A percentile compares a stretch with the other conserved stretches of the same genome.
Evolutionary conservation across 1,139 yeast species (phyloP).

Genomic region (Debaryomyces sp.): DNA sequence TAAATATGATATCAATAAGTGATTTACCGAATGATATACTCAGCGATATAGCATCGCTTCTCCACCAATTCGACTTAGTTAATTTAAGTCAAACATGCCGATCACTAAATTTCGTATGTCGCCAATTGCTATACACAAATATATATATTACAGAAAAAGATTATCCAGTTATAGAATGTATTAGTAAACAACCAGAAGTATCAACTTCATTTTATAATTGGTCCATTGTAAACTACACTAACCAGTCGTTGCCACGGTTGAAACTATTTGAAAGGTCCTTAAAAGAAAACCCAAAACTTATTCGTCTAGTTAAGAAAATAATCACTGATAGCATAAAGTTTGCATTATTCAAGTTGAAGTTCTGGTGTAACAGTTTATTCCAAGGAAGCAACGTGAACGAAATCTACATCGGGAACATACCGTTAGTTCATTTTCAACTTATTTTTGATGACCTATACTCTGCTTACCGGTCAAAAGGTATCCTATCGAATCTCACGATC

Average conservation of each 20-base stretch:
- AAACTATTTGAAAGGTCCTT: constrained; percentile 13
- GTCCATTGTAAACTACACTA: constrained; percentile 11
- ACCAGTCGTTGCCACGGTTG: constrained; percentile 3
- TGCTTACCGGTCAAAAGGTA: constrained; percentile 10
- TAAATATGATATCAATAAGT: neutral
- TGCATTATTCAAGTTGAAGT: constrained; percentile 15
- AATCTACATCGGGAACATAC: constrained; percentile 21
- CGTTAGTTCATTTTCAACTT: constrained; percentile 14
- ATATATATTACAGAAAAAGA: constrained; percentile 13
- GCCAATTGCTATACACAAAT: constrained; percentile 9
- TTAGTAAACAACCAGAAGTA: neutral
- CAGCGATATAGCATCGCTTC: constrained; percentile 2
- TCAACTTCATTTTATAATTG: constrained; percentile 7
- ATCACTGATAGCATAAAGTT: constrained; percentile 16
- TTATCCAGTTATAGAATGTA: neutral
- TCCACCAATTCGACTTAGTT: constrained; percentile 10
- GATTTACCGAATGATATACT: constrained; percentile 10
- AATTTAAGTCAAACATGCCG: constrained; percentile 9
- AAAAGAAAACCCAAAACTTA: constrained; percentile 3
- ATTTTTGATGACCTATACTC: constrained; percentile 15
- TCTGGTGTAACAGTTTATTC: constrained; percentile 12
- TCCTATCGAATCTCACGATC: constrained; percentile 2
- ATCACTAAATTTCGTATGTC: constrained; percentile 4
- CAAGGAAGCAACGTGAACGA: constrained; percentile 3
- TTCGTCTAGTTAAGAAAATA: constrained; percentile 7